A percentile compares a stretch with the other conserved stretches of the same genome.
Conservation (phyloP, 768 basidiomycete genomes). For the Gloeostereum incarnatum region DNA sequence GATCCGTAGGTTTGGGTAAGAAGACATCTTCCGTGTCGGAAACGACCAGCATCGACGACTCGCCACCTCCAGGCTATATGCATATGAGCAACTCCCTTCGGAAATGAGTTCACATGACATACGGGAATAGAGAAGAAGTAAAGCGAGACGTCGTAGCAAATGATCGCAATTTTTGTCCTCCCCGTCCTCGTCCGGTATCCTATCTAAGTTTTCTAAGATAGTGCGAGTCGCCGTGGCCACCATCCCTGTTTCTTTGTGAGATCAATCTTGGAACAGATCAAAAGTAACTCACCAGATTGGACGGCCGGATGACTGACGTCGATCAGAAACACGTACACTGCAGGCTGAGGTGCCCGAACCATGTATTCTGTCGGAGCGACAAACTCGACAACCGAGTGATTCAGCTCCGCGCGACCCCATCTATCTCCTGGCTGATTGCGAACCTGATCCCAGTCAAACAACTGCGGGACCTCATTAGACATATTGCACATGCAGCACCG, state of each 20-base stretch:
- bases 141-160: conserved; percentile 85
- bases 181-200: conserved; percentile 92
- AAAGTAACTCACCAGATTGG: conserved; percentile 56
- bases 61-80: conserved; percentile 52
- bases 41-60: conserved; percentile 93
- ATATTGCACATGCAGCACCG: conserved; percentile 99
- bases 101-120: conserved; percentile 16
- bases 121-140: conserved; percentile 96
- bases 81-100: not conserved
- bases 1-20: conserved; percentile 90
- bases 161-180: conserved; percentile 85
- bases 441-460: conserved; percentile 97
- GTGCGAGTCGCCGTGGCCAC: conserved; percentile 97
- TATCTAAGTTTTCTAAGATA: conserved; percentile 89
- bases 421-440: conserved; percentile 92
- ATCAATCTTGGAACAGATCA: not conserved
- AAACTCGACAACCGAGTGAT: conserved; percentile 90
- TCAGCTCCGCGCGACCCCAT: conserved; percentile 90
- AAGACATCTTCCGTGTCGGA: conserved; percentile 97
- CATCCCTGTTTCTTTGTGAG: conserved; percentile 57
- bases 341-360: conserved; percentile 97
- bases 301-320: conserved; percentile 92
- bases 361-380: conserved; percentile 99
- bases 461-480: conserved; percentile 95
- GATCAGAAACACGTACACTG: conserved; percentile 94